Conservation (phyloP, 108 stramenopile genomes). For the Pseudonitzschia pungens region DNA sequence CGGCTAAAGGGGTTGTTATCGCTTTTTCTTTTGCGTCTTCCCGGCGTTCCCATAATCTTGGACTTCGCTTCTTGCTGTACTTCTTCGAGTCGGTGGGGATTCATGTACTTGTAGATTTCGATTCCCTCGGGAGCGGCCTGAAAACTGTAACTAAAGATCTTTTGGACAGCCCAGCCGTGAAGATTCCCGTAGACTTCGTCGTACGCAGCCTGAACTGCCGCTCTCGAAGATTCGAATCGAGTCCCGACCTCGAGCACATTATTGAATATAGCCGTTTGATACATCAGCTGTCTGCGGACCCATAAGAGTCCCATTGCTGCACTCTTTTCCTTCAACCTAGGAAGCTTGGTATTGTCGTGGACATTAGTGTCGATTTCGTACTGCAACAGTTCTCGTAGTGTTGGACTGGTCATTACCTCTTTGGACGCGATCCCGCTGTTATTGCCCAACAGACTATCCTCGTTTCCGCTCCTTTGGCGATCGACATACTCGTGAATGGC, state of each 20-base stretch:
- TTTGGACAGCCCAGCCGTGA: constrained; percentile 74
- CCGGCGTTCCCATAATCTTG: constrained; percentile 8
- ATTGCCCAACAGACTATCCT: too few relatives aligned
- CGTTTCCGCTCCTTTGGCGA: not conserved
- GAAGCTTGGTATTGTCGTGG: constrained; percentile 51
- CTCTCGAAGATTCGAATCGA: constrained; percentile 39
- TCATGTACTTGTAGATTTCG: constrained; percentile 59
- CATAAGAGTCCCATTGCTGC: constrained; percentile 72
- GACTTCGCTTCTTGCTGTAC: constrained; percentile 31
- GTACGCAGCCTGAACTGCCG: constrained; percentile 64
- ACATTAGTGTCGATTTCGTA: constrained; percentile 43
- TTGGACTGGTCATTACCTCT: constrained; percentile 30
- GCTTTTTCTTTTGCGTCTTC: not conserved
- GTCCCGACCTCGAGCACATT: constrained; percentile 50
- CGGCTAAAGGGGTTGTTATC: constrained; percentile 27
- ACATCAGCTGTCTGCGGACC: constrained; percentile 62
- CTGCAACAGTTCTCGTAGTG: constrained; percentile 51
- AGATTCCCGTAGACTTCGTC: constrained; percentile 53
- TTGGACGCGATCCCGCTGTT: not conserved
- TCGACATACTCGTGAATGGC: constrained; percentile 56
- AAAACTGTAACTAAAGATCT: constrained; percentile 74
- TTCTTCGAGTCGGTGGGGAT: constrained; percentile 47
- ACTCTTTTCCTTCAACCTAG: constrained; percentile 57
- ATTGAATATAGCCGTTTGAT: constrained; percentile 59
- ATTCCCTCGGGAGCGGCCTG: constrained; percentile 59